These are phyloP conservation scores for Penicillium soppii DNA, from an alignment of 495 filamentous ascomycete species.

Conservation along the genomic window DNA sequence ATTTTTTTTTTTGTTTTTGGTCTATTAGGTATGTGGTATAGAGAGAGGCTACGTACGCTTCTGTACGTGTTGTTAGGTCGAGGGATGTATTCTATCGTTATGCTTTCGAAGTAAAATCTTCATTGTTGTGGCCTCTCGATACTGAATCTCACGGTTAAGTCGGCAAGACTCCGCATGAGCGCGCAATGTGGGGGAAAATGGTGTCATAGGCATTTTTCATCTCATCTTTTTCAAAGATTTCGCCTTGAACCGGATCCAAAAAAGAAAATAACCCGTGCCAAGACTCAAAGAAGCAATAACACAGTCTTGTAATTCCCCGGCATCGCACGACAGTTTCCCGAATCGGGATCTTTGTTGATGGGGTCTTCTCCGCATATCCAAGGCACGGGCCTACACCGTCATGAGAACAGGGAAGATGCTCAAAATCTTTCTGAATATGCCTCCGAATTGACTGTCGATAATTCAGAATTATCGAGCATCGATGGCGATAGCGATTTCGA, in stretches of 20 bases:
- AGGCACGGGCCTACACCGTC: conserved; percentile 5
- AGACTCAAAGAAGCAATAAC: neutral
- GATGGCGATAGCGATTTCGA: conserved; percentile 15
- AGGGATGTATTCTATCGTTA: no score
- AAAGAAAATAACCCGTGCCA: neutral
- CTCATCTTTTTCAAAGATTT: no score
- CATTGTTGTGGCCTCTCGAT: neutral
- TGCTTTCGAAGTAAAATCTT: no score
- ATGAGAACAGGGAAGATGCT: neutral
- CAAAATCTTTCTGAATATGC: neutral
- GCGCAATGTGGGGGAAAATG: conserved; percentile 1
- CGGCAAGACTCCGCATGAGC: neutral
- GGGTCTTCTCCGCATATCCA: conserved; percentile 7
- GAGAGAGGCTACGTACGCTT: no score
- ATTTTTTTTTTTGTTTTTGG: conserved; percentile 3
- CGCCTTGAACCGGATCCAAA: no score
- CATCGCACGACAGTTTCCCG: conserved; percentile 1
- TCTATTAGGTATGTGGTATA: neutral
- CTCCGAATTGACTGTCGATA: neutral
- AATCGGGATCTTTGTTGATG: conserved; percentile 14
- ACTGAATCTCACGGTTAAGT: neutral
- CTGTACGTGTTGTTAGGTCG: no score
- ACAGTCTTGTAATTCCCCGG: neutral
- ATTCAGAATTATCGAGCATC: neutral
- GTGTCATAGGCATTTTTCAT: conserved; percentile 3